Evolutionary conservation across 164 flowering plant species (phyloP).

Genomic region (Kalanchoe fedtschenkoi): DNA sequence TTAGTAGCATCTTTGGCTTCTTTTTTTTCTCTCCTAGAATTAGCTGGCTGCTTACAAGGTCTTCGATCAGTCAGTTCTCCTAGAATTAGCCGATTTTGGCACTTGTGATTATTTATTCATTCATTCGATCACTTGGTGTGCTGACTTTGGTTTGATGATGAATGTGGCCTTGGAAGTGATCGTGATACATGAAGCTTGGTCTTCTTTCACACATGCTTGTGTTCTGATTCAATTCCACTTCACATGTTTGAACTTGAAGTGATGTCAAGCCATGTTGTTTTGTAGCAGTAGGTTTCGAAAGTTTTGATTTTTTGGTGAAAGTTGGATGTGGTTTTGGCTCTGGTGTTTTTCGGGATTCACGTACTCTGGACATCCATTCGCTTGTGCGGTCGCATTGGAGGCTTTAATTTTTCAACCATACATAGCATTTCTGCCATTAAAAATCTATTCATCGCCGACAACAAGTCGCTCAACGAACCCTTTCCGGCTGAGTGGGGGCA

Average conservation of each 20-base stretch:
- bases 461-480: slow-evolving; percentile 81
- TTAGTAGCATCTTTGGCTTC: no score
- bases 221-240: neutral
- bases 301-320: neutral
- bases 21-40: no score
- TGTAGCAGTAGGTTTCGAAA: neutral
- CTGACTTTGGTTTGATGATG: neutral
- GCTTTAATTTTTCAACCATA: no score
- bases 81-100: neutral
- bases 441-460: no score
- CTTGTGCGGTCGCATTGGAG: slow-evolving; percentile 96
- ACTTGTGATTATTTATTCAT: neutral
- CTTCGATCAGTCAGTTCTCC: no score
- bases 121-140: no score
- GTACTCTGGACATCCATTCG: slow-evolving; percentile 94
- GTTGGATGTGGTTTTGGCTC: no score
- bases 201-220: no score
- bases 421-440: no score
- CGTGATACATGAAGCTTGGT: no score
- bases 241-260: neutral
- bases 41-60: no score
- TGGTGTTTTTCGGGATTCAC: no score
- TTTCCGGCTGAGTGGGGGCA: slow-evolving; percentile 98
- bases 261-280: neutral
- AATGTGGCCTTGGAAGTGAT: neutral